A percentile compares a stretch with the other conserved stretches of the same genome.
phyloP scores from a whole-genome alignment of 805 yeast species.

The Lipomyces sp. region DNA sequence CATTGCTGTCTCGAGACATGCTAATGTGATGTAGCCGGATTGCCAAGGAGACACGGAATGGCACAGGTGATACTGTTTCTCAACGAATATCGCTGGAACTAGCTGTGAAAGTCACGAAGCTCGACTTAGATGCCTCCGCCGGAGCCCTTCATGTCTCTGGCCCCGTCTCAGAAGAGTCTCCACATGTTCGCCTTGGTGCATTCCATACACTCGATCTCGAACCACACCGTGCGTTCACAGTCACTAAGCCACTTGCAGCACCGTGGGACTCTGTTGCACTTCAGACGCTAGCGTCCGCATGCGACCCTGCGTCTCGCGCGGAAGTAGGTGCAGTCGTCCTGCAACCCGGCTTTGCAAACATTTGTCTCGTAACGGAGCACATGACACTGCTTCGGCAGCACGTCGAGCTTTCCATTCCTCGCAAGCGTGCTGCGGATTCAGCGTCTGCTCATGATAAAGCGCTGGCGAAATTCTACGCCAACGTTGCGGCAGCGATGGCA shows the following conservation, averaged over 20 bases:
- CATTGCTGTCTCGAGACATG: slow-evolving; percentile 26
- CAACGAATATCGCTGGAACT: slow-evolving; percentile 62
- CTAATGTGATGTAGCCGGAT: no score
- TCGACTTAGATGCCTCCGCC: slow-evolving; percentile 77
- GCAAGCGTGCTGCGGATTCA: slow-evolving; percentile 74
- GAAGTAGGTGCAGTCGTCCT: slow-evolving; percentile 92
- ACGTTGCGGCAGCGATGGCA: slow-evolving; percentile 58
- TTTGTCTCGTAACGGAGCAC: slow-evolving; percentile 83
- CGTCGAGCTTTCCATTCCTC: slow-evolving; percentile 79
- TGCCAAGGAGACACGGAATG: no score
- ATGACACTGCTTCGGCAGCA: slow-evolving; percentile 80
- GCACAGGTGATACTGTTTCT: slow-evolving; percentile 35
- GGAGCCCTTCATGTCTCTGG: slow-evolving; percentile 79
- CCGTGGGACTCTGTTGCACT: slow-evolving; percentile 77
- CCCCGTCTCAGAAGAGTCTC: slow-evolving; percentile 59
- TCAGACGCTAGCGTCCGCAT: slow-evolving; percentile 62
- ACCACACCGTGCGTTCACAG: slow-evolving; percentile 61
- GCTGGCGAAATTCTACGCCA: slow-evolving; percentile 61
- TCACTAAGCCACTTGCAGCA: slow-evolving; percentile 51
- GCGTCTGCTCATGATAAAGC: slow-evolving; percentile 67
- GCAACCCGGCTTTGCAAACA: slow-evolving; percentile 87
- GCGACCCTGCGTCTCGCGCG: slow-evolving; percentile 73
- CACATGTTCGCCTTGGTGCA: slow-evolving; percentile 78
- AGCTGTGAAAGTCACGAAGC: slow-evolving; percentile 57
- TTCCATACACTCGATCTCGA: slow-evolving; percentile 84